Evolutionary conservation across 768 basidiomycete species (phyloP).

Genomic region (Tremella fuciformis): DNA sequence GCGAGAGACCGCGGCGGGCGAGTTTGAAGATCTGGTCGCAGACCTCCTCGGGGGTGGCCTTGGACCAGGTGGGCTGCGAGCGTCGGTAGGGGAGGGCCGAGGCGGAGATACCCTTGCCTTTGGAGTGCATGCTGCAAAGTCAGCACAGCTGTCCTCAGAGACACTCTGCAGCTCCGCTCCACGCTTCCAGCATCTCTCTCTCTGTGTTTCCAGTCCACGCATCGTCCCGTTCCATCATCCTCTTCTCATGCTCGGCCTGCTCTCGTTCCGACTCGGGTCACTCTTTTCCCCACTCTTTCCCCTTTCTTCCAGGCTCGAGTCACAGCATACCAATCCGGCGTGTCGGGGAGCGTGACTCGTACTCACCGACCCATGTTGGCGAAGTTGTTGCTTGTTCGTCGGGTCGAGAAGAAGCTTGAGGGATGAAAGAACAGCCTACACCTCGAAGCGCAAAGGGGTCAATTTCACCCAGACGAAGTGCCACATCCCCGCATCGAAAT

Average conservation of each 20-base stretch:
- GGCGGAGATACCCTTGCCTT: conserved; percentile 99
- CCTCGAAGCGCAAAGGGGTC: neutral
- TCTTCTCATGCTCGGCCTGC: too few relatives aligned
- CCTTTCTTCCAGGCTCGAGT: too few relatives aligned
- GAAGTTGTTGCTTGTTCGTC: conserved; percentile 18
- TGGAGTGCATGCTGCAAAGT: conserved; percentile 87
- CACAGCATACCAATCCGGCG: too few relatives aligned
- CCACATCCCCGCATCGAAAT: conserved; percentile 4
- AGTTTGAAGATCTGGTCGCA: conserved; percentile 95
- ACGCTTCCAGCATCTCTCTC: too few relatives aligned
- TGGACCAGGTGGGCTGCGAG: conserved; percentile 91
- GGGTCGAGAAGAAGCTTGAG: conserved; percentile 4
- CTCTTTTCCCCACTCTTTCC: too few relatives aligned
- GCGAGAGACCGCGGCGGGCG: conserved; percentile 94
- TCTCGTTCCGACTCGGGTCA: too few relatives aligned
- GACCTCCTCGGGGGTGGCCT: conserved; percentile 91
- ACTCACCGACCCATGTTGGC: conserved; percentile 52
- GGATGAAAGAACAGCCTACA: conserved; percentile 12
- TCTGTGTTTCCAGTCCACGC: too few relatives aligned
- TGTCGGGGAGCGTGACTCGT: neutral
- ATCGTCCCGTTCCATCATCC: too few relatives aligned
- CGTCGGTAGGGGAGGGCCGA: conserved; percentile 97
- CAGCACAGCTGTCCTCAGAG: neutral
- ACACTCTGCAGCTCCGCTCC: too few relatives aligned
- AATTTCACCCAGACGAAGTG: neutral